These are phyloP conservation scores for Mycena amicta DNA, from an alignment of 768 basidiomycete species.

Conservation along the genomic window DNA sequence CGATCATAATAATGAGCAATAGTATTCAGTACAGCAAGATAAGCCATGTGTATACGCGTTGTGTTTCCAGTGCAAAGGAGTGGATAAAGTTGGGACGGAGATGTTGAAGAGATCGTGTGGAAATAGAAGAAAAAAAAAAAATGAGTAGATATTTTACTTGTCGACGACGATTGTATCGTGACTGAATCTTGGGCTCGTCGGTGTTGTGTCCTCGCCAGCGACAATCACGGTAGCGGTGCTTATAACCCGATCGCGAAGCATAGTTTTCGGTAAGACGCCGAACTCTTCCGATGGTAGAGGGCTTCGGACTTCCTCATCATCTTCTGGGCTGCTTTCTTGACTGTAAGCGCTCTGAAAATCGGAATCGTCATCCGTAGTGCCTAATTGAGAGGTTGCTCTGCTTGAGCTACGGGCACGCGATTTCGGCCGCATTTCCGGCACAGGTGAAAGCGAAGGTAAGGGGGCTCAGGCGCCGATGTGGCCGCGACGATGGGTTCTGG, in stretches of 20 bases:
- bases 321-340: constrained; percentile 22
- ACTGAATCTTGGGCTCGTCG: constrained; percentile 41
- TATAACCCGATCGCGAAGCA: constrained; percentile 62
- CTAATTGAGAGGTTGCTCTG: constrained; percentile 17
- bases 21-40: constrained; percentile 22
- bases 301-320: constrained; percentile 29
- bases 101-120: constrained; percentile 14
- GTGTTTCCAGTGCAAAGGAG: constrained; percentile 9
- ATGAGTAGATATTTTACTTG: background rate
- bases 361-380: constrained; percentile 72
- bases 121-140: constrained; percentile 9
- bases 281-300: constrained; percentile 29
- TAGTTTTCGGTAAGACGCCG: constrained; percentile 17
- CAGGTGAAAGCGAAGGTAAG: constrained; percentile 5
- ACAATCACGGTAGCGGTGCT: constrained; percentile 53
- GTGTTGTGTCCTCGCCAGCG: constrained; percentile 27
- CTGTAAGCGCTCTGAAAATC: constrained; percentile 85
- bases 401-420: constrained; percentile 6
- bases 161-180: constrained; percentile 37
- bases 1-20: background rate
- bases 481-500: too few species aligned
- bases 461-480: background rate
- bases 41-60: constrained; percentile 16
- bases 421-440: background rate
- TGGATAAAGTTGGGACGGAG: constrained; percentile 9